Conservation (phyloP, 345 rosid species). For the Camelina neglecta region DNA sequence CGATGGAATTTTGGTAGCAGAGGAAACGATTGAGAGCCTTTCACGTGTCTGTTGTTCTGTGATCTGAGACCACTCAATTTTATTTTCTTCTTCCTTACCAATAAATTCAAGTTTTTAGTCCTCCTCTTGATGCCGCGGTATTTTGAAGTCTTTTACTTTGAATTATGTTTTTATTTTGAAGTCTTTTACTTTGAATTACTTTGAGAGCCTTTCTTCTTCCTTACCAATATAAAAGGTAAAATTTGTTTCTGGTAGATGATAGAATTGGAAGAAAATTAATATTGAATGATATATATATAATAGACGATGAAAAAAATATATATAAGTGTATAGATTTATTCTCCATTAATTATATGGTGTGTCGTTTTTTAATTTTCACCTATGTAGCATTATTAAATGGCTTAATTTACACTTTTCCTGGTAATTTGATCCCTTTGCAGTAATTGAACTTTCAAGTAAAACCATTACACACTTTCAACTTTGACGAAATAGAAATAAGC, state of each 20-base stretch:
- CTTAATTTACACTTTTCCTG: neutral
- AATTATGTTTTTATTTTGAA: neutral
- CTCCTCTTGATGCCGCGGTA: neutral
- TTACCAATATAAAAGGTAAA: neutral
- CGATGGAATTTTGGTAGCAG: neutral
- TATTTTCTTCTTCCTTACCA: neutral
- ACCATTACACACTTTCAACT: neutral
- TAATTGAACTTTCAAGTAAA: neutral
- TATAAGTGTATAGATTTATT: no score
- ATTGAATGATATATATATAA: no score
- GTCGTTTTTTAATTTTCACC: neutral
- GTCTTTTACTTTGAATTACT: neutral
- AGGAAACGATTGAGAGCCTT: conserved; percentile 16
- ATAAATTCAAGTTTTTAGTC: neutral
- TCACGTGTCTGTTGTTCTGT: conserved; percentile 23
- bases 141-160: neutral
- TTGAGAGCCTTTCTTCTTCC: no score
- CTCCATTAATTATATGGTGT: neutral
- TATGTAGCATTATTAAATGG: neutral
- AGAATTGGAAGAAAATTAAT: no score
- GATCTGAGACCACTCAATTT: neutral
- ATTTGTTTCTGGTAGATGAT: neutral
- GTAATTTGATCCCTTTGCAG: neutral
- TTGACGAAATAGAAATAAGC: neutral
- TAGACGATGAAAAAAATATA: no score